These are phyloP conservation scores for Leptodontidium sp. DNA, from an alignment of 2,329 filamentous ascomycete species.

Conservation along the genomic window DNA sequence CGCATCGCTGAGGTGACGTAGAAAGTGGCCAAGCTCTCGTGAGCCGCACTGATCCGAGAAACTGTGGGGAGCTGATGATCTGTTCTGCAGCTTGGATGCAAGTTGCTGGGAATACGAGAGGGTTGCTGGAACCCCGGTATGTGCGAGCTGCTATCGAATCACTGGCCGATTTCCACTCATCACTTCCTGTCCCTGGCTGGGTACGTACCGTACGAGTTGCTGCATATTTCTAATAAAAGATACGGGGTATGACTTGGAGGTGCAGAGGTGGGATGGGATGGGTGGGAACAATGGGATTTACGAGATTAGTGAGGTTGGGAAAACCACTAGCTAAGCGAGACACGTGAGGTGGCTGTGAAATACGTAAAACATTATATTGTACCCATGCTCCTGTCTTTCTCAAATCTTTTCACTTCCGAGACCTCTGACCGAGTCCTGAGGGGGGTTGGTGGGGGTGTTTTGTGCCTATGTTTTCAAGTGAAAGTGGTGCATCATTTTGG, in stretches of 20 bases:
- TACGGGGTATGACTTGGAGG: slow-evolving; percentile 3
- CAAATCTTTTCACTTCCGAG: background rate
- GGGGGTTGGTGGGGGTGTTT: no score
- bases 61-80: slow-evolving; percentile 9
- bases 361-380: background rate
- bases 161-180: background rate
- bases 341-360: background rate
- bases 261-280: background rate
- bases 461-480: no score
- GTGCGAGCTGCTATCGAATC: background rate
- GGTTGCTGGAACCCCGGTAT: background rate
- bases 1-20: slow-evolving; percentile 3
- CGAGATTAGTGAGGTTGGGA: slow-evolving; percentile 11
- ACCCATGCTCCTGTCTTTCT: no score
- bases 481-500: no score
- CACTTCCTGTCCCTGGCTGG: slow-evolving; percentile 20
- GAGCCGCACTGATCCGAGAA: slow-evolving; percentile 16
- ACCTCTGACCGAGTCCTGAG: background rate
- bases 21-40: slow-evolving; percentile 10
- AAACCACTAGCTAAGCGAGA: slow-evolving; percentile 9
- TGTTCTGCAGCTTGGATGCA: slow-evolving; percentile 12
- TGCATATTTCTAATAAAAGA: slow-evolving; percentile 12
- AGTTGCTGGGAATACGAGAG: slow-evolving; percentile 13
- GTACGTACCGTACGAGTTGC: background rate
- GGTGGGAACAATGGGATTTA: background rate